These are phyloP conservation scores for Raffaelea ambrosiae DNA, from an alignment of 2,329 filamentous ascomycete genomes.

Conservation along the genomic window DNA sequence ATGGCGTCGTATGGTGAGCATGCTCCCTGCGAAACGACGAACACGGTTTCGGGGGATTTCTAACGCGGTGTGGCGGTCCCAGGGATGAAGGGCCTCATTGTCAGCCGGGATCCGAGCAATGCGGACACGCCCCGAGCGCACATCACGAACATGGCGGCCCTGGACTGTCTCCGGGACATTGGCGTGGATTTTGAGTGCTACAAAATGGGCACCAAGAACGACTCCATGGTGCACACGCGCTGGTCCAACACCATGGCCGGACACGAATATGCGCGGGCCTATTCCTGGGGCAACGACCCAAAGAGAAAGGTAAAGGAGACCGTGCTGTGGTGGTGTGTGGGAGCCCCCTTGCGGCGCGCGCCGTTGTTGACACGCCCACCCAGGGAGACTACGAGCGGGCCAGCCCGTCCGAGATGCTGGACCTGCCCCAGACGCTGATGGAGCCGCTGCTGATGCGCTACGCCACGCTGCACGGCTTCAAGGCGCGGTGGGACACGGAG, in stretches of 20 bases:
- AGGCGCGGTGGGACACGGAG: slow-evolving; percentile 31
- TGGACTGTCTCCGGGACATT: slow-evolving; percentile 47
- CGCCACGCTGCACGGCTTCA: slow-evolving; percentile 30
- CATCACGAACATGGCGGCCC: slow-evolving; percentile 50
- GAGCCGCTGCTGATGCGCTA: slow-evolving; percentile 36
- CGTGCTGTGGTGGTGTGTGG: no score
- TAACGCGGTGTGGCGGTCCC: no score
- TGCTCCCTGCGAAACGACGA: no score
- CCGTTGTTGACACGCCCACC: no score
- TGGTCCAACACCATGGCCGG: slow-evolving; percentile 45
- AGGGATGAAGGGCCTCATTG: slow-evolving; percentile 45
- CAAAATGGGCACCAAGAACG: slow-evolving; percentile 25
- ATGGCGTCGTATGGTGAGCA: slow-evolving; percentile 28
- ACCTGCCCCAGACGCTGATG: slow-evolving; percentile 39
- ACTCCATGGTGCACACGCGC: slow-evolving; percentile 39
- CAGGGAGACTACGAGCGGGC: slow-evolving; percentile 36
- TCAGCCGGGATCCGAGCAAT: slow-evolving; percentile 38
- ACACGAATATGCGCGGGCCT: slow-evolving; percentile 38
- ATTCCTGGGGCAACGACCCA: slow-evolving; percentile 43
- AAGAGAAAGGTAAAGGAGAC: slow-evolving; percentile 22
- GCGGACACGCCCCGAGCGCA: slow-evolving; percentile 51
- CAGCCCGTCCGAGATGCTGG: slow-evolving; percentile 33
- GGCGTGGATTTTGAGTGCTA: slow-evolving; percentile 34
- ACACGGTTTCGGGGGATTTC: no score
- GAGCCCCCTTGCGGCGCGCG: no score